Base-by-base conservation (phyloP, 2,329 filamentous ascomycete genomes). In the Curvularia lunata region DNA sequence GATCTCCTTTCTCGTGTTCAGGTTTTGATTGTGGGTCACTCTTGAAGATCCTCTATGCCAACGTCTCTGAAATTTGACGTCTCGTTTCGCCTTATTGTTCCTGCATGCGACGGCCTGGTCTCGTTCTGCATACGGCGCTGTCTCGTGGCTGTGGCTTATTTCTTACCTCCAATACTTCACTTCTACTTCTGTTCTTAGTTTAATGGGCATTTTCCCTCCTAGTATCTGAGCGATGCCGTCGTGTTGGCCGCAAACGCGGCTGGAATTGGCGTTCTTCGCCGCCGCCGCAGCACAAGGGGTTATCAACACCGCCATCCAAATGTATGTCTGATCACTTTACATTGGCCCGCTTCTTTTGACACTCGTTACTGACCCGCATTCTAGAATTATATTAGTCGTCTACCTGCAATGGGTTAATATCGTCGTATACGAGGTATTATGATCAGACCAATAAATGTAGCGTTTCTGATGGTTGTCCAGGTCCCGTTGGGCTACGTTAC, bases 361-460 rank as follows among this genome's bases (percentile, higher is more conserved):
- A n/a, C 37, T 10, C 19, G 10, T 58, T 28, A 59, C 40, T 30
- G 47, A 34, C 5, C n/a, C 21, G 23, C 12, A n/a, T 25, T 61
- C 10, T 34, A 56, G 63, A 18, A 41, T 54, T 12, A 27, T 69
- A 5, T 48, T 70, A 2, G 21, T 68, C 12, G 37, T 40, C 10
- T 70, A 69, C 38, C 45, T 64, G 5, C 16, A 52, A 10, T 69
- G 65, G 67, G 52, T 69, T 2, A 65, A 63, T 9, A 52, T 59
- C 3, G 54, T 54, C 0, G 64, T 53, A n/a, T 70, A 64, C 40
- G 58, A 47, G 43, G 43, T 47, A 47, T 10, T 34, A 30, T 27
- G 12, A 3, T 18, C 10, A 3, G 18, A 32, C 5, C 6, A 4
- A 16, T 47, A 27, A 21, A 8, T 16, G 12, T 19, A 47, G 27